Evolutionary conservation across 352 stramenopile genomes (phyloP), one percentile per base, ranked within the genome.

Genomic region (Pythium scleroteichum): DNA sequence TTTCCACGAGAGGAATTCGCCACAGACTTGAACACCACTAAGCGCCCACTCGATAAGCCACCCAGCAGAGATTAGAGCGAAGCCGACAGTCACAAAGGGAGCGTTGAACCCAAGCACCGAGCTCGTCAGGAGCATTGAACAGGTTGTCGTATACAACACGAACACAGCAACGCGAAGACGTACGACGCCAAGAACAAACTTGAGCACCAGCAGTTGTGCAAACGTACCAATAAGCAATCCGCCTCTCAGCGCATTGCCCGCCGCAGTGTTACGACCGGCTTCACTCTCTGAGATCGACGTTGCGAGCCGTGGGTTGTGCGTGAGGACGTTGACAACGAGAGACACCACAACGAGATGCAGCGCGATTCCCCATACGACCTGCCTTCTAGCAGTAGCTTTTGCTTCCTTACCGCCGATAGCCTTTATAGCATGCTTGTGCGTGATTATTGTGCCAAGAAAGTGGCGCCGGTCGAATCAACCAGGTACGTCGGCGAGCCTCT

Each of bases 401-500:
- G 4, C 24, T 14, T 24, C 8, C 3, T 40, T 17, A 17, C 19
- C 24, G 12, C 3, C 13, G 16, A 23, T 7, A 10, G 9, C 14
- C 16, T 14, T 12, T 23, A 53, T 53, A 17, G 24, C 29, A 12
- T 39, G 14, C n/a, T 4, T 13, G 46, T 40, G 24, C 12, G 35
- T 12, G 12, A 20, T 53, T 13, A 19, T 5, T 22, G 7, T 19
- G 22, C 23, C 4, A 23, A 20, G 33, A 9, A 38, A 33, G 26
- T 53, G 0, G 23, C 46, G 39, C 4, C 46, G 23, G 19, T 53
- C 46, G 26, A 53, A 53, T 26, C 46, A 53, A 16, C 46, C 26
- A 14, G 26, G 26, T 10, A 53, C 13, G 12, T 17, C 29, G 24
- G 32, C 42, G 5, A 27, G n/a, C 17, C 42, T n/a, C n/a, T 49